Base-by-base conservation (phyloP, 2,329 filamentous ascomycete genomes). In the Pseudogymnoascus sp. region DNA sequence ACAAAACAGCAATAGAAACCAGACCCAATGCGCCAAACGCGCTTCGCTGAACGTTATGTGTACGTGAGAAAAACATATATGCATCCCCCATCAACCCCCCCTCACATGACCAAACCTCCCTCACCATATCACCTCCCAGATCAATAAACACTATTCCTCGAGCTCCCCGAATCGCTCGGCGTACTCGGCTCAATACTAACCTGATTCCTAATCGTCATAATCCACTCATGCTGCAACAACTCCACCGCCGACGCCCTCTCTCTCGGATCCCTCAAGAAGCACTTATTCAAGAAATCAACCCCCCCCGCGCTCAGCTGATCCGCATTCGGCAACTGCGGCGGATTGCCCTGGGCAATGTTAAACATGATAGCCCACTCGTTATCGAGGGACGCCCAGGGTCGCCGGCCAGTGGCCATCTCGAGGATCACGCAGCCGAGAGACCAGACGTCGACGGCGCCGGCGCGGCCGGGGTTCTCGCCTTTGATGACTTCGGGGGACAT, bases 351-450 rank as follows among this genome's bases (percentile, higher is more conserved):
- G 1, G 95, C 95, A 72, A 99, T 99, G 79, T 97, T 97, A 82
- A 97, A 99, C 95, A 99, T 99, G 78, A 99, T 97, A 45, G 95
- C 95, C 92, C 93, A 99, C 76, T 99, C 95, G 73, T 99, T 99
- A 78, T 99, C 95, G 57, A 97, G 86, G 68, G 88, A 91, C 26
- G 92, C 91, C 95, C 95, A 99, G 1, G 95, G 95, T 14, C 93
- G 86, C 66, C 92, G 86, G 18, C 95, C 95, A 0, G 95, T 99
- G 3, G 91, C 91, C 93, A 99, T 97, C 76, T 99, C 95, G 45
- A 97, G 84, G 68, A 99, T 91, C 39, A 99, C 95, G 73, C 95
- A 99, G 62, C 95, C 93, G 2, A 99, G 82, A 2, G 93, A 97
- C 93, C 93, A 99, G 66, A 97, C 87, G 73, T 99, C 93, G 51